A percentile compares a stretch with the other conserved stretches of the same genome.
These are phyloP conservation scores for Mortierella sp. DNA, from an alignment of 371 early-diverging fungal genomes.

Conservation along the genomic window DNA sequence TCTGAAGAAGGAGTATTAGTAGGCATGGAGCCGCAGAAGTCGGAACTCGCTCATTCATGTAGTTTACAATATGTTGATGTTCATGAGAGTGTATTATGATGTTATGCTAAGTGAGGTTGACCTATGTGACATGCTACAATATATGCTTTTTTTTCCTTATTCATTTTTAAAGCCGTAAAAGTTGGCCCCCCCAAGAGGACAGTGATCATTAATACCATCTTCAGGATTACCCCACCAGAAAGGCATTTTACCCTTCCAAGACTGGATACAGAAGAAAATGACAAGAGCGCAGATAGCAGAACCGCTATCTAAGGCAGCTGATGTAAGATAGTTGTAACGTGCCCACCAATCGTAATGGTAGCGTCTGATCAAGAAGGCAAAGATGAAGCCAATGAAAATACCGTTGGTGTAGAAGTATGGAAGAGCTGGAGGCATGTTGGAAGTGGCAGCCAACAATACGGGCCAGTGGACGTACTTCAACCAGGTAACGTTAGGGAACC, in stretches of 20 bases:
- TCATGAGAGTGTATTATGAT: no score
- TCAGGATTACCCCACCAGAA: conserved; percentile 56
- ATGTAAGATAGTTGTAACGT: conserved; percentile 79
- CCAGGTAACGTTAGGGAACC: conserved; percentile 63
- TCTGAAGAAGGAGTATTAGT: no score
- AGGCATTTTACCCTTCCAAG: conserved; percentile 18
- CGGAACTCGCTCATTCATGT: no score
- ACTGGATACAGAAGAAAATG: conserved; percentile 65
- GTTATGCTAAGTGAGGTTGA: background rate
- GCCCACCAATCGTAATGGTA: conserved; percentile 77
- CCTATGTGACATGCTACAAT: background rate
- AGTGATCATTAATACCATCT: conserved; percentile 21
- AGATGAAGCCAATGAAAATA: conserved; percentile 73
- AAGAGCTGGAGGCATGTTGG: conserved; percentile 49
- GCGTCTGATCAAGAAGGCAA: conserved; percentile 70
- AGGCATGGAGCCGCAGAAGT: no score
- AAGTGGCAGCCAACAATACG: conserved; percentile 41
- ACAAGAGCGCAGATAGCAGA: conserved; percentile 64
- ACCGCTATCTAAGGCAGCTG: conserved; percentile 81
- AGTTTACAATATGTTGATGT: no score
- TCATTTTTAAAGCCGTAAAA: conserved; percentile 11
- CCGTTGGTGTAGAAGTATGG: conserved; percentile 67
- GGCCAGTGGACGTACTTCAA: conserved; percentile 65
- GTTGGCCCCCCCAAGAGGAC: conserved; percentile 27
- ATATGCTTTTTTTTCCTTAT: no score